phyloP scores from a whole-genome alignment of 176 grass and related monocot genomes.

The Musa troglodytarum region DNA sequence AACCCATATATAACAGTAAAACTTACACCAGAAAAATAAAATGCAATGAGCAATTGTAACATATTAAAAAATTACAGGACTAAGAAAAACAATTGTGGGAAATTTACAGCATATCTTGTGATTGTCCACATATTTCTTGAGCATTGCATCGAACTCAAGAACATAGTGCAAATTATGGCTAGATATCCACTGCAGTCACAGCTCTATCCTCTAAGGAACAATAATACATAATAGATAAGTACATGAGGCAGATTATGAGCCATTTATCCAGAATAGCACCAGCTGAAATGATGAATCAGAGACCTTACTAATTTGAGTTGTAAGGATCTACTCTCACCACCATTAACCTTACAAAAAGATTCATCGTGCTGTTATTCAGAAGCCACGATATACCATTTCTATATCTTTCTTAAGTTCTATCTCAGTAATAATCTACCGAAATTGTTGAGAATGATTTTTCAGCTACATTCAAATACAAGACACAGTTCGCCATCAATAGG shows the following conservation, averaged over 20 bases:
- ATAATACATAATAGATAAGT: neutral
- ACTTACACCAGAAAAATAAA: neutral
- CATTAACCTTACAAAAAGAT: neutral
- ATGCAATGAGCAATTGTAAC: neutral
- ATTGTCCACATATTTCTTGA: neutral
- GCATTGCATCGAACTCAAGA: neutral
- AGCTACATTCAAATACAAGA: neutral
- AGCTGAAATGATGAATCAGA: neutral
- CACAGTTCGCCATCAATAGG: neutral
- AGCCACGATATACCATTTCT: neutral
- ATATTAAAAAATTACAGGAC: neutral
- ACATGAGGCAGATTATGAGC: neutral
- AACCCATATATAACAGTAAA: conserved; percentile 14
- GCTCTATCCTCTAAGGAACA: neutral
- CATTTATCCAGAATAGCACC: neutral
- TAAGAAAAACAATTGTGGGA: neutral
- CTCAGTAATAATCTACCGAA: neutral
- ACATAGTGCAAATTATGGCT: neutral
- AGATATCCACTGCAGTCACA: neutral
- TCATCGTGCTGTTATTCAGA: neutral
- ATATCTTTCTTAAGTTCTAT: neutral
- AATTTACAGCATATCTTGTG: neutral
- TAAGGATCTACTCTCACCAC: neutral
- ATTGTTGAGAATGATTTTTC: neutral
- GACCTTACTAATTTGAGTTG: neutral